Base-by-base conservation (phyloP, 306 rosid genomes). In the Albizia julibrissin region DNA sequence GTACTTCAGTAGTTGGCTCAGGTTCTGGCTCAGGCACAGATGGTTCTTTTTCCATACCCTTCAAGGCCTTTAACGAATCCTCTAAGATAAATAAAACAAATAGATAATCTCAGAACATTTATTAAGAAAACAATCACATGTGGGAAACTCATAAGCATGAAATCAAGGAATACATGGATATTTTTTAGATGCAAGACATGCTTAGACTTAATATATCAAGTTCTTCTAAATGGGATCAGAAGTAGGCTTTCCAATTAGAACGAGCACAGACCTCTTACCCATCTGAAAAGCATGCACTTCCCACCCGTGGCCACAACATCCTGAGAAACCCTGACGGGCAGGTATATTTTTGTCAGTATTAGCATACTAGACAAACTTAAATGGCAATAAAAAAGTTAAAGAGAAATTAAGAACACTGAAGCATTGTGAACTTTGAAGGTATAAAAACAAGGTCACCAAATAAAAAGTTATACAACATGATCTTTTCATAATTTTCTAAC, bases 281-380 rank as follows among this genome's bases (percentile, higher is more conserved):
- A 96, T 87, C 88, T 96, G 65, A 90, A 87, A 80, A 96, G 85
- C 83, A 47, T 75, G 85, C 98, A 95, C 84, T 89, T 91, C 80
- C 98, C 99, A 49, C 99, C 99, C 3, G 99, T 93, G 16, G 98
- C 98, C 56, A 92, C 93, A 70, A 92, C 94, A 90, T 95, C 98
- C 85, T 95, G 99, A 43, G 99, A 92, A 87, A 95, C 92, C 99
- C 98, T 96, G 83, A 69, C 27, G 77, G 56, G 74, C 21, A 79
- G 50, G 24, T 71, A 69, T 27, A 82, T 49, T 65, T 56, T 31
- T 37, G 58, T 24, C 15, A 75, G 44, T 7, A 76, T 83, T 42
- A 86, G 83, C 76, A 27, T 37, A 26, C 56, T 56, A 34, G 27
- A 43, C 50, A 10, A 56, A 77, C n/a, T 33, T 65, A 81, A 78